phyloP scores from a whole-genome alignment of 139 green algal genomes.

The Chlorokybus atmophyticus region DNA sequence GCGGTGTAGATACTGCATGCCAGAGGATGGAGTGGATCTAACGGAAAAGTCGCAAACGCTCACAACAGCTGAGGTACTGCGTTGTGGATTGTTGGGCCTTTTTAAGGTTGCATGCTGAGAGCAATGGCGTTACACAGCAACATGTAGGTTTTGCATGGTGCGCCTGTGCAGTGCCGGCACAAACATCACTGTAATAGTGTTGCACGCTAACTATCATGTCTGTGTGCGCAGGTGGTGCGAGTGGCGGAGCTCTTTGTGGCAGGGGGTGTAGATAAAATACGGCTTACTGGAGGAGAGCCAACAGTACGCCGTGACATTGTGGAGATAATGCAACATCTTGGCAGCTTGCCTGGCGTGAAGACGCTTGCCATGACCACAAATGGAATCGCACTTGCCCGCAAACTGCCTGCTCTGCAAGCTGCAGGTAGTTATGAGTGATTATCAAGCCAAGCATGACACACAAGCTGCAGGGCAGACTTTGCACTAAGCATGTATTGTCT shows the following conservation, averaged over 20 bases:
- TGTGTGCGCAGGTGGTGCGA: conserved; percentile 14
- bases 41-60: conserved; percentile 55
- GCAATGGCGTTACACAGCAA: neutral
- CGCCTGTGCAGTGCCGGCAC: neutral
- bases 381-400: conserved; percentile 60
- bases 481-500: no score
- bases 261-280: conserved; percentile 79
- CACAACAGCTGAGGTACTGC: conserved; percentile 55
- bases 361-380: conserved; percentile 86
- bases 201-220: neutral
- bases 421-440: no score
- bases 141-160: neutral
- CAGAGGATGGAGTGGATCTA: conserved; percentile 80
- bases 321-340: conserved; percentile 36
- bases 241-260: conserved; percentile 30
- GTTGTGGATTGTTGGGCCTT: conserved; percentile 30
- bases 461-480: no score
- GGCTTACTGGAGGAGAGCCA: conserved; percentile 91
- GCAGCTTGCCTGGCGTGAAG: conserved; percentile 33
- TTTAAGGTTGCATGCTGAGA: neutral
- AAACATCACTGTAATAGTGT: neutral
- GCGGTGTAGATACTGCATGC: conserved; percentile 98
- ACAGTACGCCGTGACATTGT: conserved; percentile 78
- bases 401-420: conserved; percentile 40
- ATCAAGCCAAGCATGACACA: no score